phyloP scores from a whole-genome alignment of 768 basidiomycete species.

The Suillus placidus region DNA sequence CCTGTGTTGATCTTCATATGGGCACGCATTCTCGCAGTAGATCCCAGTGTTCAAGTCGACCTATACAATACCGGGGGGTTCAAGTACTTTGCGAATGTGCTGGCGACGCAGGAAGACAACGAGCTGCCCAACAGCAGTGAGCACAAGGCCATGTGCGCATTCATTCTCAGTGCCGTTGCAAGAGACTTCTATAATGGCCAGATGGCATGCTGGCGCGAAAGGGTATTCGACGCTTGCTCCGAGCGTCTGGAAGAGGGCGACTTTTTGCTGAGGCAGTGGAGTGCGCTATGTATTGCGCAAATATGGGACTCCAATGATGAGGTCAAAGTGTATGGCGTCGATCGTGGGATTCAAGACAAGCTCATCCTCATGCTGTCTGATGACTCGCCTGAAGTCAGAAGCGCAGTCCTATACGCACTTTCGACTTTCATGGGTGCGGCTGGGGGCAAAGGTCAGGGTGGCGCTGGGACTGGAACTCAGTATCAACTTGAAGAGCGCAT shows the following conservation, averaged over 20 bases:
- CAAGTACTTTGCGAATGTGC: conserved; percentile 82
- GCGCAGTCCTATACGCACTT: conserved; percentile 88
- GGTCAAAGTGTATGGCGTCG: conserved; percentile 82
- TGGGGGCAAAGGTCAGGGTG: conserved; percentile 77
- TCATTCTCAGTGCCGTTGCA: conserved; percentile 87
- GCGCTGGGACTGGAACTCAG: conserved; percentile 84
- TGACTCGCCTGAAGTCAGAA: conserved; percentile 90
- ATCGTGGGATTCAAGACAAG: conserved; percentile 78
- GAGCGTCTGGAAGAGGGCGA: conserved; percentile 86
- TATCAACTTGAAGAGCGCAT: conserved; percentile 74
- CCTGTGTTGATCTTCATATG: conserved; percentile 99
- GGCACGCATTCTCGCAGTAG: conserved; percentile 97
- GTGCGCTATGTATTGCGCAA: conserved; percentile 88
- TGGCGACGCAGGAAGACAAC: conserved; percentile 66
- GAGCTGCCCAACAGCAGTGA: conserved; percentile 91
- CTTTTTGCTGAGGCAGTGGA: conserved; percentile 94
- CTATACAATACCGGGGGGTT: conserved; percentile 80
- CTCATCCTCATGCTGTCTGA: conserved; percentile 79
- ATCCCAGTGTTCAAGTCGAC: conserved; percentile 88
- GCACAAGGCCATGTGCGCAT: conserved; percentile 98
- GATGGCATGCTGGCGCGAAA: conserved; percentile 76
- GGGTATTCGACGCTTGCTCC: conserved; percentile 87
- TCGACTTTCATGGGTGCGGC: conserved; percentile 93
- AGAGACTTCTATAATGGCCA: conserved; percentile 91
- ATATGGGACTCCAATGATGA: conserved; percentile 95